Conservation (phyloP, 2,329 filamentous ascomycete genomes). For the Pseudogymnoascus destructans region DNA sequence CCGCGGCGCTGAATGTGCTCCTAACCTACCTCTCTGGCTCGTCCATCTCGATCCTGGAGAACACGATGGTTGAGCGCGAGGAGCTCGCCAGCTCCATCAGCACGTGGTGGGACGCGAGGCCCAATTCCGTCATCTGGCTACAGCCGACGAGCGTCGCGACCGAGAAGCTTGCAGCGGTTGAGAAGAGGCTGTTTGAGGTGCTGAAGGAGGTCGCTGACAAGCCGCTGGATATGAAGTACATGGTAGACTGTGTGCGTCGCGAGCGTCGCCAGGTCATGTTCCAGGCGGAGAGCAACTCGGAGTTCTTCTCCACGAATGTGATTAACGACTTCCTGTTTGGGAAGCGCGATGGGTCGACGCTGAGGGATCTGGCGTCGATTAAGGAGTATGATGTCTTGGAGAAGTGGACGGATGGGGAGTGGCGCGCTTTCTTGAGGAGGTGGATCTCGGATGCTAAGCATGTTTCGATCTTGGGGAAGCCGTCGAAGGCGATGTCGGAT, state of each 20-base stretch:
- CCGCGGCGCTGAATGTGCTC: slow-evolving; percentile 64
- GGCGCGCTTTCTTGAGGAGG: slow-evolving; percentile 67
- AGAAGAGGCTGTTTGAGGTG: slow-evolving; percentile 73
- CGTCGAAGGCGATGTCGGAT: slow-evolving; percentile 65
- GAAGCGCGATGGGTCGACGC: slow-evolving; percentile 64
- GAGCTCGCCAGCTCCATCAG: slow-evolving; percentile 78
- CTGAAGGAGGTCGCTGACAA: slow-evolving; percentile 68
- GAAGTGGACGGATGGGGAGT: slow-evolving; percentile 70
- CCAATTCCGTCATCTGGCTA: slow-evolving; percentile 74
- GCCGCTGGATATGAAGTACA: slow-evolving; percentile 77
- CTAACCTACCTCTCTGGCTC: slow-evolving; percentile 85
- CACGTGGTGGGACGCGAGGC: slow-evolving; percentile 66
- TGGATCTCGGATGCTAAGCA: slow-evolving; percentile 81
- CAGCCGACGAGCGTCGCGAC: slow-evolving; percentile 78
- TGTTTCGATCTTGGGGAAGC: slow-evolving; percentile 76
- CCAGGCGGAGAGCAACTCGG: slow-evolving; percentile 66
- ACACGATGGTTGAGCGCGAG: slow-evolving; percentile 83
- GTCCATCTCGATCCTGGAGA: slow-evolving; percentile 83
- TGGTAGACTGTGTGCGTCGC: slow-evolving; percentile 74
- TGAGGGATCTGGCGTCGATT: slow-evolving; percentile 45
- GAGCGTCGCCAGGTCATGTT: slow-evolving; percentile 74
- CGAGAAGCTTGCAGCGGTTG: slow-evolving; percentile 68
- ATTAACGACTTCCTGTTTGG: slow-evolving; percentile 92
- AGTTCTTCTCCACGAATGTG: slow-evolving; percentile 71
- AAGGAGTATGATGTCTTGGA: slow-evolving; percentile 55